A percentile compares a stretch with the other conserved stretches of the same genome.
Evolutionary conservation across 768 basidiomycete genomes (phyloP).

Genomic region (Mrakia gelida): DNA sequence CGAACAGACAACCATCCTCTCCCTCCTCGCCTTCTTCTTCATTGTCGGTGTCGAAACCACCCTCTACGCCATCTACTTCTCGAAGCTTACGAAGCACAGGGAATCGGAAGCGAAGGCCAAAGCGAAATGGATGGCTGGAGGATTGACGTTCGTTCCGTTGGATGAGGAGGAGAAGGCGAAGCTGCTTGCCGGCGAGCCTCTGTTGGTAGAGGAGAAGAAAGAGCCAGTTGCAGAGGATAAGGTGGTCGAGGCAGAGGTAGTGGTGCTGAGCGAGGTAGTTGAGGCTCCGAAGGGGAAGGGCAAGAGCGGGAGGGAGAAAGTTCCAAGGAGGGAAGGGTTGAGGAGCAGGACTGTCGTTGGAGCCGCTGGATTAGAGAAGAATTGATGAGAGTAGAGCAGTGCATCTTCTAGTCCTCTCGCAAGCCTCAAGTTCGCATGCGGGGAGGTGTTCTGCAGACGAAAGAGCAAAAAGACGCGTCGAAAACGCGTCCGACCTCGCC

Average conservation of each 20-base stretch:
- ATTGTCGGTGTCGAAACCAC: slow-evolving; percentile 25
- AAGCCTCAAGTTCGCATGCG: too few species aligned
- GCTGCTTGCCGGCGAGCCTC: neutral
- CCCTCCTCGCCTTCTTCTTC: slow-evolving; percentile 28
- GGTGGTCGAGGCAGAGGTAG: neutral
- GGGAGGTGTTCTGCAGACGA: too few species aligned
- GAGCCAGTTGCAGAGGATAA: neutral
- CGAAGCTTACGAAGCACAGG: neutral
- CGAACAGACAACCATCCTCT: slow-evolving; percentile 22
- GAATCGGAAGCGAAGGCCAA: slow-evolving; percentile 9
- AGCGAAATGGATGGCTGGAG: slow-evolving; percentile 14
- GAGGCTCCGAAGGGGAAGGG: slow-evolving; percentile 28
- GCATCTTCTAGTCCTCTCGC: too few species aligned
- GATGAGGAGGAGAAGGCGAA: neutral
- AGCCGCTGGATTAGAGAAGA: neutral
- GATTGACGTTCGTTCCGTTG: slow-evolving; percentile 5
- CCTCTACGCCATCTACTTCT: slow-evolving; percentile 33
- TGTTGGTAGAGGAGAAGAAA: too few species aligned
- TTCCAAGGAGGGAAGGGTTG: neutral
- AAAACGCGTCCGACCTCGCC: too few species aligned
- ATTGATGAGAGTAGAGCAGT: neutral
- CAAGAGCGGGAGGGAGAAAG: neutral
- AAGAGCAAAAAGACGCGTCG: too few species aligned
- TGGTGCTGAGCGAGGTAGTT: slow-evolving; percentile 12
- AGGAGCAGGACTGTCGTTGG: neutral